Conservation (phyloP, 116 monocot genomes). For the Papilionanthe hybrid region DNA sequence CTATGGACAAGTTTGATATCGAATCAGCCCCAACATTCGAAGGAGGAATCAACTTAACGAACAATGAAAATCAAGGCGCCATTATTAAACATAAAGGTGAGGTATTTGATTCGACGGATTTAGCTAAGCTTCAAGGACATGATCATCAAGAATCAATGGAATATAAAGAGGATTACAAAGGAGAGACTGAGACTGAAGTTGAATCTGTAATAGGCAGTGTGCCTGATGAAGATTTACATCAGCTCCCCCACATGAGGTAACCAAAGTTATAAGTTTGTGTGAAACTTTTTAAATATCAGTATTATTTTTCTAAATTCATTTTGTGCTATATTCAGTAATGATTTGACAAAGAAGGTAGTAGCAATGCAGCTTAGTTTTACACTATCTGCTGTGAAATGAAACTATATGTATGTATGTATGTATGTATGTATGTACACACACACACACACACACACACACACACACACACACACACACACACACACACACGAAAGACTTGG, state of each 20-base stretch:
- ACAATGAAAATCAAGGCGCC: constrained; percentile 19
- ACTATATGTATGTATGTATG: no score
- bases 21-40: constrained; percentile 27
- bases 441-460: no score
- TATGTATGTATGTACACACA: no score
- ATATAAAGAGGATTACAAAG: neutral
- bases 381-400: no score
- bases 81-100: neutral
- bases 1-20: constrained; percentile 44
- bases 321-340: neutral
- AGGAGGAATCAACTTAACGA: constrained; percentile 1
- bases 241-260: neutral
- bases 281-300: no score
- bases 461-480: no score
- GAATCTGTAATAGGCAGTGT: neutral
- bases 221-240: neutral
- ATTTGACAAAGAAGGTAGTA: neutral
- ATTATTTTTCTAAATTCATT: no score
- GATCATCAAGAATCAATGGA: neutral
- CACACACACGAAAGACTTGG: no score
- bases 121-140: neutral
- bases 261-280: neutral
- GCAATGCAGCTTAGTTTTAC: neutral
- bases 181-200: neutral
- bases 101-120: neutral